Evolutionary conservation across 2,329 filamentous ascomycete genomes (phyloP), one percentile per base, ranked within the genome.

Genomic region (Venturia effusa): DNA sequence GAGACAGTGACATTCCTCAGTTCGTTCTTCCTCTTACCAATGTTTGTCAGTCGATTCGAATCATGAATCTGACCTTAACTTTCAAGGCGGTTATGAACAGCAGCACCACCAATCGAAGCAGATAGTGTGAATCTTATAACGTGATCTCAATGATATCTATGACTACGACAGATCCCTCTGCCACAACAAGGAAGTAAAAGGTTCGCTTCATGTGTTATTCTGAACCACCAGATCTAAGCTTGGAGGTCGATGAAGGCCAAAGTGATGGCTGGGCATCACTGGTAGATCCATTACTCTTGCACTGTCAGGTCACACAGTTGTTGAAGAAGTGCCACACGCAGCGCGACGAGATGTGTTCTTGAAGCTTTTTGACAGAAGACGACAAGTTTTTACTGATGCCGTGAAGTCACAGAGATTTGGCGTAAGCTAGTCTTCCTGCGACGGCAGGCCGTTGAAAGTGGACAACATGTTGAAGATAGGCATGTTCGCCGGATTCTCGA

Each of bases 51-150:
- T 3, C 40, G 60, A 10, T 61, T 61, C 40, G 51, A 51, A 61
- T 43, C 41, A 61, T 3, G 19, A 61, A 61, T 39, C 51, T 41
- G 15, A 61, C 60, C 17, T 61, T 61, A 15, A 61, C n/a, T n/a
- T 61, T 61, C 17, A 22, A 19, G 3, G 60, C 40, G n/a, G 22
- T 43, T 17, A 45, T 27, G 15, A 61, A 51, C n/a, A 41, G 60
- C 17, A 43, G n/a, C n/a, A 61, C 30, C n/a, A 27, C 30, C 24
- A 43, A 24, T 30, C 43, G 37, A 22, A 51, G 40, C 5, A 61
- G 24, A 19, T 61, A 30, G 17, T 48, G n/a, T 13, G 24, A 2
- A 32, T 27, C 48, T 24, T 30, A 45, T 30, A 61, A 61, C 10
- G 60, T 51, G 19, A 61, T 61, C 24, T 10, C 41, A 5, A 51